Base-by-base conservation (phyloP, 768 basidiomycete genomes). In the Tylopilus sp. region DNA sequence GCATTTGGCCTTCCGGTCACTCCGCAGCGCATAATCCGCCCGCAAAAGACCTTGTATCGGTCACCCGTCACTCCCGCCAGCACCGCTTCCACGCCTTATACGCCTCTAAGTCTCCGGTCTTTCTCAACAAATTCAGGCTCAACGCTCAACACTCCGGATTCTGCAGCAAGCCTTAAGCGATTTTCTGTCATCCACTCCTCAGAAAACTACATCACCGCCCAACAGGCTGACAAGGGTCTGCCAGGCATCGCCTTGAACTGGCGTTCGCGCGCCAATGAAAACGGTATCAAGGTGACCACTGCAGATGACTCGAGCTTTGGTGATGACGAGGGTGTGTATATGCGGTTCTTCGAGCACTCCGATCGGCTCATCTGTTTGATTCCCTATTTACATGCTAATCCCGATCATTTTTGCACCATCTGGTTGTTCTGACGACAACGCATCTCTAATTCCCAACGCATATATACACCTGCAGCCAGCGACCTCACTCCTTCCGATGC, bases 201-300 rank as follows among this genome's bases (percentile, higher is more conserved):
- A 13, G 79, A 79, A 60, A 74, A 75, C 34, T 67, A 69, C 31
- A 17, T 22, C 8, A 14, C 47, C 33, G 16, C 44, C 38, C 49
- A 66, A 58, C 47, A 65, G 41, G 77, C 77, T 58, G 74, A 76
- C 58, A 72, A 69, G 57, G 78, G 76, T 61, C 72, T 83, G 22
- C 80, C 82, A 16, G 82, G 86, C 64, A 78, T 83, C 34, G 79
- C 84, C 6, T 77, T 79, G 30, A 87, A 81, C 64, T 90, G 88
- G 88, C 78, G 87, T 51, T 83, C 79, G 28, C 76, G 86, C 45
- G 85, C 86, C 46, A 82, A 74, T 53, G 84, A 86, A 59, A 83
- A 87, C 56, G 86, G 85, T 38, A 87, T 88, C 54, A 85, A 79
- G 66, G 84, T 87, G 47, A 73, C 80, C 25, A 69, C 74, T 34